phyloP scores from a whole-genome alignment of 441 rosid genomes.

The Capsella rubella region DNA sequence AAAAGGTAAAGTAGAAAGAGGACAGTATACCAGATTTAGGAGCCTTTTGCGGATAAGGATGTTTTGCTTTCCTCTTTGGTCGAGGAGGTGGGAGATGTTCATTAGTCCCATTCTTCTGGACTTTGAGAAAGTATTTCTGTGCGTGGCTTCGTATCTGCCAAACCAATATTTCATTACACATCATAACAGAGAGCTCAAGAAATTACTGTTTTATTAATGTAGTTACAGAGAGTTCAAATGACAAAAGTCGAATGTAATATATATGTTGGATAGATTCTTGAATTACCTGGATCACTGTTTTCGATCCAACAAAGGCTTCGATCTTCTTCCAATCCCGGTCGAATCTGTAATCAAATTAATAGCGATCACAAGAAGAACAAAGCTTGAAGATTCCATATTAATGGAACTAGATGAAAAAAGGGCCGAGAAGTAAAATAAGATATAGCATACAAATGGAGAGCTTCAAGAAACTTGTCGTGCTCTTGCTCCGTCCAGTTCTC shows the following conservation, averaged over 20 bases:
- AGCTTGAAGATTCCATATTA: neutral
- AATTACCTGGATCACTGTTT: constrained; percentile 88
- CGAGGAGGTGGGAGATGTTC: constrained; percentile 97
- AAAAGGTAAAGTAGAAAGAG: neutral
- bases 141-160: constrained; percentile 97
- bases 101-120: constrained; percentile 83
- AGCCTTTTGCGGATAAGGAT: constrained; percentile 93
- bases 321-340: constrained; percentile 99
- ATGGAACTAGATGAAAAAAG: neutral
- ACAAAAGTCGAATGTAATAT: neutral
- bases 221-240: neutral
- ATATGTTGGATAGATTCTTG: neutral
- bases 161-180: constrained; percentile 22
- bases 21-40: constrained; percentile 58
- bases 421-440: neutral
- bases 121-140: constrained; percentile 86
- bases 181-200: neutral
- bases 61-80: constrained; percentile 90
- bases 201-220: neutral
- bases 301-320: constrained; percentile 91
- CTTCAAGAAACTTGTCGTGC: constrained; percentile 95
- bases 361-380: neutral
- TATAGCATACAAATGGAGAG: constrained; percentile 74
- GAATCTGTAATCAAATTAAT: constrained; percentile 54
- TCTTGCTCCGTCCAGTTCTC: constrained; percentile 98